Base-by-base conservation (phyloP, 2,329 filamentous ascomycete species). In the Pseudocercospora crystallina region DNA sequence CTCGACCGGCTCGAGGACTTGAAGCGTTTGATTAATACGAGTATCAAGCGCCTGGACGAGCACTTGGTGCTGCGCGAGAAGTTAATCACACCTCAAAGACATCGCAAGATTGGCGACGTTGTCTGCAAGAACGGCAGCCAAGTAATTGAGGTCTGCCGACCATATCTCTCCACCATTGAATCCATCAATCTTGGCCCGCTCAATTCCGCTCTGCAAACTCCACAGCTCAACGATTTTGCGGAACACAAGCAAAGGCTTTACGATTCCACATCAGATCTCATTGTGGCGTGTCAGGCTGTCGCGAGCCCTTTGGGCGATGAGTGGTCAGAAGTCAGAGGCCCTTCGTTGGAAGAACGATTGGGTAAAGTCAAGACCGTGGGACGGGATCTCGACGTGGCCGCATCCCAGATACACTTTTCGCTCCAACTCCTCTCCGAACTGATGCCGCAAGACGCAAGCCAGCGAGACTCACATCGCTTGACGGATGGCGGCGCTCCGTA, bases 221-320 rank as follows among this genome's bases (percentile, higher is more conserved):
- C 90, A 0, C 89, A 95, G 61, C 74, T 97, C 30, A 80, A 84
- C 41, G 94, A 97, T 61, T 96, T 96, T 68, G 86, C 85, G 64
- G 81, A 85, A 30, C 89, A 95, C 69, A 97, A 97, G 72, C 94
- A 99, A 69, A 88, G 87, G 61, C 78, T 95, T 13, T 97, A 97
- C 70, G 94, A 97, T 70, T 87, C 90, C 52, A 87, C 96, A 48
- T 91, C 90, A 8, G 94, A 97, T 67, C 80, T 99, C 26, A 74
- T 97, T 3, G 74, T 96, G 43, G 84, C 86, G 51, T 96, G 91
- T 64, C 94, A 99, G 71, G 84, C 88, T 17, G 87, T 97, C n/a
- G 89, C 90, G 5, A 89, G 89, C 8, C 94, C 94, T 5, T 72
- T 99, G 37, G 89, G 87, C 8, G 94, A 99, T 67, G 94, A 99